A percentile compares a stretch with the other conserved stretches of the same genome.
Evolutionary conservation across 1,284 basidiomycete genomes (phyloP).

Genomic region (Cryptococcus sp.): DNA sequence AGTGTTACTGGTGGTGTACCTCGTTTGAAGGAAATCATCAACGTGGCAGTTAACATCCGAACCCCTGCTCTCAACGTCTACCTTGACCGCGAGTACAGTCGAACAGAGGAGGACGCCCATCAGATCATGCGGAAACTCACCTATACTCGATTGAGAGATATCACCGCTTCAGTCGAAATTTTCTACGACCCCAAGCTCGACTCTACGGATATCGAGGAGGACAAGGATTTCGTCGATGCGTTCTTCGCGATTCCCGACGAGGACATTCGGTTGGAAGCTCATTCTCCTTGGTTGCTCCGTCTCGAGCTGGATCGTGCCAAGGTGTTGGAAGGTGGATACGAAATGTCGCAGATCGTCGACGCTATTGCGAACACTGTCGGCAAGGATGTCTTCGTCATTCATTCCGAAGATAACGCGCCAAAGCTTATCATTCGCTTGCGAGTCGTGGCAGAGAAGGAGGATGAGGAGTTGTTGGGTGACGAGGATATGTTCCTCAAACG

Average conservation of each 20-base stretch:
- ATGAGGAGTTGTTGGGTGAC: constrained; percentile 79
- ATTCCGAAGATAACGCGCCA: constrained; percentile 98
- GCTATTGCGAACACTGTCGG: constrained; percentile 94
- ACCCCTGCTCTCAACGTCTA: constrained; percentile 94
- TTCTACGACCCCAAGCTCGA: constrained; percentile 96
- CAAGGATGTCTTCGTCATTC: constrained; percentile 95
- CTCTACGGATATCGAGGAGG: constrained; percentile 93
- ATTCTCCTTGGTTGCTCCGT: constrained; percentile 96
- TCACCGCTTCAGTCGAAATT: constrained; percentile 95
- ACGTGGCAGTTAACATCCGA: constrained; percentile 97
- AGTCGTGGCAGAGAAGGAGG: constrained; percentile 83
- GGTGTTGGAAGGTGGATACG: constrained; percentile 96
- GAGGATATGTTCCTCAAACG: constrained; percentile 97
- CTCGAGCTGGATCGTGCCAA: constrained; percentile 95
- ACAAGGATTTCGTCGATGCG: constrained; percentile 93
- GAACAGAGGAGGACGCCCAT: constrained; percentile 66
- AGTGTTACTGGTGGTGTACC: constrained; percentile 98
- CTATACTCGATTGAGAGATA: constrained; percentile 90
- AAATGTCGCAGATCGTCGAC: constrained; percentile 93
- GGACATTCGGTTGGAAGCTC: constrained; percentile 86
- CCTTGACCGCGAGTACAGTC: constrained; percentile 71
- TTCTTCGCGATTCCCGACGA: constrained; percentile 99
- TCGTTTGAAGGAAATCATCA: constrained; percentile 97
- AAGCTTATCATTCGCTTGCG: constrained; percentile 97
- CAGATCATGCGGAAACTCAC: constrained; percentile 62